Conservation (phyloP, 192 early-diverging fungal species). For the Mortierella claussenii region DNA sequence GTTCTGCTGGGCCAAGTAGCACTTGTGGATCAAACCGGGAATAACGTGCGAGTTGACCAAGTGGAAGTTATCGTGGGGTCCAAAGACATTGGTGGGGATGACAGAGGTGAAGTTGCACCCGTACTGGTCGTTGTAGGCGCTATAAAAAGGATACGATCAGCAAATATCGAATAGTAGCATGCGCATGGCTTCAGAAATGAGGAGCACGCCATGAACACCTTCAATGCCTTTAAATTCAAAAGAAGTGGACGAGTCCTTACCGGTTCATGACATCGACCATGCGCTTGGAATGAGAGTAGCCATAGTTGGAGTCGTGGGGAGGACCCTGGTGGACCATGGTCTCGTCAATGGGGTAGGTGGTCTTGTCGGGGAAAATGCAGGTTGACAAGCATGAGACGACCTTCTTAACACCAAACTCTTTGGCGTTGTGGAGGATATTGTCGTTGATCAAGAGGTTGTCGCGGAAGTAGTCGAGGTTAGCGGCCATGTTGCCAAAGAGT, state of each 20-base stretch:
- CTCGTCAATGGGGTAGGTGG: slow-evolving; percentile 86
- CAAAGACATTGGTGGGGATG: slow-evolving; percentile 87
- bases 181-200: no score
- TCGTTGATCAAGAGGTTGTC: slow-evolving; percentile 86
- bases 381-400: slow-evolving; percentile 88
- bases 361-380: slow-evolving; percentile 88
- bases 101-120: slow-evolving; percentile 83
- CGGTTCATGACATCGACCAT: slow-evolving; percentile 87
- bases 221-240: no score
- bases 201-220: no score
- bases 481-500: slow-evolving; percentile 84
- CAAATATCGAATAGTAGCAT: no score
- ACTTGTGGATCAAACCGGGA: slow-evolving; percentile 84
- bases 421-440: slow-evolving; percentile 72
- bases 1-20: slow-evolving; percentile 82
- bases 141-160: slow-evolving; percentile 41
- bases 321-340: slow-evolving; percentile 86
- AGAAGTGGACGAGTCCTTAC: slow-evolving; percentile 51
- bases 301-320: slow-evolving; percentile 84
- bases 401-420: slow-evolving; percentile 75
- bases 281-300: slow-evolving; percentile 85
- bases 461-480: slow-evolving; percentile 80
- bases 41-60: slow-evolving; percentile 85
- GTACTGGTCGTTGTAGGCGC: slow-evolving; percentile 82
- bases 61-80: slow-evolving; percentile 83